phyloP scores from a whole-genome alignment of 169 alveolate genomes.

The Toxoplasma gondii region DNA sequence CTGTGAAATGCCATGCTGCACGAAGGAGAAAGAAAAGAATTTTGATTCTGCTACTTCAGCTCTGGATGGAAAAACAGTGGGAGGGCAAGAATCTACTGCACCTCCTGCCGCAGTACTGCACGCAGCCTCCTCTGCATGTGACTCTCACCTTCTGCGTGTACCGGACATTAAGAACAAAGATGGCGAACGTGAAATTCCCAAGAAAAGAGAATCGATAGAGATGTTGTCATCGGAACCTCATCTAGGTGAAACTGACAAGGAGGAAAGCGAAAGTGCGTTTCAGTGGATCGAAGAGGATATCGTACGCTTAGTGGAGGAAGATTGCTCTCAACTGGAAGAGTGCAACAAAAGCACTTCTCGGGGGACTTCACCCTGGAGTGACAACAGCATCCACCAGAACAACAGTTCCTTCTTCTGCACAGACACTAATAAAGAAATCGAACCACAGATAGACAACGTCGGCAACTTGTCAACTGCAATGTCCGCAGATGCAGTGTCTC shows the following conservation, averaged over 20 bases:
- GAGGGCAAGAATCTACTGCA: not conserved
- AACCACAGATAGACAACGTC: not conserved
- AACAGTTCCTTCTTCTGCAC: not conserved
- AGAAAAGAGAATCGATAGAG: too few relatives aligned
- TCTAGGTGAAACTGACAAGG: not conserved
- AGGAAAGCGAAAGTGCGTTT: not conserved
- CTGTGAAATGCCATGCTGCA: not conserved
- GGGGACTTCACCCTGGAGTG: not conserved
- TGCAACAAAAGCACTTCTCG: not conserved
- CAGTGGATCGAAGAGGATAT: constrained; percentile 22
- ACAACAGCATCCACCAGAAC: not conserved
- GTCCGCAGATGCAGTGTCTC: not conserved
- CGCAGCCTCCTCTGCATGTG: not conserved
- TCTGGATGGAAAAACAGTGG: not conserved
- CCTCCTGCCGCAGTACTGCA: not conserved
- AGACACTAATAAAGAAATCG: not conserved
- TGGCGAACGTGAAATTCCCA: not conserved
- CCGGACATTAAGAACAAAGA: not conserved
- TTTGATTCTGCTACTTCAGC: not conserved
- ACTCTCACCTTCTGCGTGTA: not conserved
- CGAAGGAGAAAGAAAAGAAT: not conserved
- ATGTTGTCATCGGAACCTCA: too few relatives aligned
- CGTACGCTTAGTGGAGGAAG: not conserved
- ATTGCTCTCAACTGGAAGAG: not conserved
- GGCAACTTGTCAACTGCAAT: not conserved